Conservation (phyloP, 768 basidiomycete genomes). For the Macrolepiota fuliginosa region DNA sequence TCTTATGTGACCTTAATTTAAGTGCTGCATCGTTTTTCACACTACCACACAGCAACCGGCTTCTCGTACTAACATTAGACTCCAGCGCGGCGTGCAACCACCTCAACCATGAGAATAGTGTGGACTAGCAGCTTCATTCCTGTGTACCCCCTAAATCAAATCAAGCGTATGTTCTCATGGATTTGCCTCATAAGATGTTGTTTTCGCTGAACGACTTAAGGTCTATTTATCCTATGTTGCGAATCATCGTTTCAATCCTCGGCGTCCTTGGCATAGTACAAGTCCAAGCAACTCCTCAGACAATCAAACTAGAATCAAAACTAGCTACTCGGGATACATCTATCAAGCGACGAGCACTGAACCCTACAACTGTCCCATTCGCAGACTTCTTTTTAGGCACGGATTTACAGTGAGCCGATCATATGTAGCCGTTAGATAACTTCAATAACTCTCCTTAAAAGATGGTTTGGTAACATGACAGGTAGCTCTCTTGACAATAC, state of each 20-base stretch:
- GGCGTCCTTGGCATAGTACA: neutral
- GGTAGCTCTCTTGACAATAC: slow-evolving; percentile 21
- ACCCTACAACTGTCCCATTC: slow-evolving; percentile 41
- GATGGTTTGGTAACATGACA: slow-evolving; percentile 53
- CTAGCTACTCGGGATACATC: slow-evolving; percentile 17
- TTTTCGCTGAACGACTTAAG: neutral
- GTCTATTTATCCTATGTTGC: neutral
- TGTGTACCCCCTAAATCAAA: neutral
- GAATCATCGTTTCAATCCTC: neutral
- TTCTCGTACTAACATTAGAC: neutral
- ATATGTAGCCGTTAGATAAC: neutral
- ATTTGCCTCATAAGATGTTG: neutral
- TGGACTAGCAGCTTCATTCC: neutral
- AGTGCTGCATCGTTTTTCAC: neutral
- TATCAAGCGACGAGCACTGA: slow-evolving; percentile 32
- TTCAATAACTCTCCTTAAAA: slow-evolving; percentile 15
- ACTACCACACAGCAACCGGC: neutral
- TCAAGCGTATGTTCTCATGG: slow-evolving; percentile 1
- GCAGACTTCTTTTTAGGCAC: slow-evolving; percentile 55
- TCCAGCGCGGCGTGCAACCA: neutral
- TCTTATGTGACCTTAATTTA: neutral
- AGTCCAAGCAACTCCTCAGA: slow-evolving; percentile 24
- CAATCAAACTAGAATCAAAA: slow-evolving; percentile 28
- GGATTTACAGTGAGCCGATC: slow-evolving; percentile 45
- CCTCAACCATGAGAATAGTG: neutral